Evolutionary conservation across 306 rosid genomes (phyloP), one percentile per base, ranked within the genome.

Genomic region (Erythrophleum fordii): DNA sequence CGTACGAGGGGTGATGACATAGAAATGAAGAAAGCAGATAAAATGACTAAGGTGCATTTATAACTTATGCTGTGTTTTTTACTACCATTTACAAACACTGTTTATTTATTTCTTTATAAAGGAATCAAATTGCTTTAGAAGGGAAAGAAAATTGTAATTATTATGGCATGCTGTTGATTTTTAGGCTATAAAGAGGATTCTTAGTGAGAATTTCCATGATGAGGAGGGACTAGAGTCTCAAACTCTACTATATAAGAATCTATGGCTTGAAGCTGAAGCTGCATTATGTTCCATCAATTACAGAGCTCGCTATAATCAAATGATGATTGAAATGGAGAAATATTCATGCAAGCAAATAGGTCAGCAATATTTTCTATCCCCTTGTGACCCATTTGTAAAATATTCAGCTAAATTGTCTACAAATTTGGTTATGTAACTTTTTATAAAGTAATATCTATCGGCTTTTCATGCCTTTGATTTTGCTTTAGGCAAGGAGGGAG

Each of bases 201-300:
- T 93, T 77, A 61, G 88, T 11, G 93, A 91, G 83, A 89, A 91
- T 86, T 90, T 90, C 61, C 79, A 80, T 73, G 84, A 80, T 35
- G 91, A 90, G 18, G 89, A 88, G 76, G 92, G 51, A 77, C 69
- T 80, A 60, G 82, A 81, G 26, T 84, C 90, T 65, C 88, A 87
- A 74, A 39, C 88, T 81, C 77, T 69, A 46, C 83, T 93, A 68
- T 91, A 89, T 79, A 93, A 88, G 84, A 87, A 89, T 71, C 89
- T 93, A 16, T 95, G 99, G 97, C 93, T 90, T 8, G 97, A 95
- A 78, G 94, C 97, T 77, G 97, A 95, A 85, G 99, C 98, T 85
- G 89, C 84, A 68, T 79, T 95, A n/a, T 89, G 98, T 84, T 86
- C 97, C 18, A 25, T 78, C 78, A 79, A 68, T 70, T 89, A 84